Evolutionary conservation across 768 basidiomycete genomes (phyloP), one percentile per base, ranked within the genome.

Genomic region (Phylloporus arenicola): DNA sequence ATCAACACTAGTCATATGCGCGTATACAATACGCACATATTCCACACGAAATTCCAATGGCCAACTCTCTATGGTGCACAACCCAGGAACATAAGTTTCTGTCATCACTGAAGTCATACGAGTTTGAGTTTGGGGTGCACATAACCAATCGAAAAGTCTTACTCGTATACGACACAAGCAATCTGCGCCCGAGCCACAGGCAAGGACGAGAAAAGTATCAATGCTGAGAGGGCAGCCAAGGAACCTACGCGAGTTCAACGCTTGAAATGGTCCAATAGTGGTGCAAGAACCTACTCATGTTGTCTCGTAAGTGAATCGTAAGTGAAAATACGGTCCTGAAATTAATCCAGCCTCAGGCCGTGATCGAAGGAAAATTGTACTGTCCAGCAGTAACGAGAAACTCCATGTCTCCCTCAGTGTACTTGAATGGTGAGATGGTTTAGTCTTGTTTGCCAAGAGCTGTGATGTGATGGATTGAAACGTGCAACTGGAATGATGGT

Each of bases 361-460:
- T 25, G 50, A 57, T 50, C 16, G 22, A 41, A 25, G n/a, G 47
- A 34, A 48, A n/a, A 22, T 12, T 38, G 41, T 37, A 52, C 57
- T 45, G 49, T n/a, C 43, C 53, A 34, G 45, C 60, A 61, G 57
- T 14, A 53, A 54, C 43, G 38, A 42, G 41, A 6, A 39, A 20
- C 3, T 33, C 1, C 12, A 13, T 13, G 3, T 12, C 41, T 19
- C 35, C 47, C 46, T 34, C 35, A 14, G 17, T 31, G 20, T 45
- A 54, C 56, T 61, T 60, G 55, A 41, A 52, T 34, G 41, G n/a
- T 14, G n/a, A 33, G 25, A 19, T 6, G 9, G 12, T 60, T 56
- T 35, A 25, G 14, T 22, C 34, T 25, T 60, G 48, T 60, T 60
- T 60, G 34, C 25, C 31, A 20, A 14, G 34, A 12, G 12, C 19